Evolutionary conservation across 208 protist genomes (phyloP).

Genomic region (Acanthamoeba lenticulata): DNA sequence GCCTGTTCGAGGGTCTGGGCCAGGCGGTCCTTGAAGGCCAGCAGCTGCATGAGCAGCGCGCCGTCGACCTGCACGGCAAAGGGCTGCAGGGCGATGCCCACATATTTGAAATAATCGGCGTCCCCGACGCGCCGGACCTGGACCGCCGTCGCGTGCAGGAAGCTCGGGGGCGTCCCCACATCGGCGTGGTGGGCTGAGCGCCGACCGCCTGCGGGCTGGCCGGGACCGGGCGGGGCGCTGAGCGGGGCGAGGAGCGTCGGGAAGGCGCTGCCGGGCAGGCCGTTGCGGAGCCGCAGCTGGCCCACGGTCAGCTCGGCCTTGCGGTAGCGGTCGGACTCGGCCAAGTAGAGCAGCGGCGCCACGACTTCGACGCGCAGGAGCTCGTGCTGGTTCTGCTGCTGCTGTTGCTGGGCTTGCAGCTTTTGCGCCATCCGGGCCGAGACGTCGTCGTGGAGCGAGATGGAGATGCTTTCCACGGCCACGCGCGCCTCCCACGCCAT

Average conservation of each 20-base stretch:
- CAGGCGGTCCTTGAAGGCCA: slow-evolving; percentile 20
- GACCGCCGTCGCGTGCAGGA: neutral
- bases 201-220: neutral
- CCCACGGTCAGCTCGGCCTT: neutral
- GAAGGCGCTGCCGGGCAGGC: neutral
- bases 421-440: neutral
- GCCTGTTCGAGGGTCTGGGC: neutral
- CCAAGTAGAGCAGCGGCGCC: neutral
- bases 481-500: neutral
- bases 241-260: neutral
- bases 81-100: neutral
- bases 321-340: neutral
- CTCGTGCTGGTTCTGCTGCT: too few species aligned
- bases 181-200: too few species aligned
- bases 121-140: neutral
- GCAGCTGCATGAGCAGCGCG: neutral
- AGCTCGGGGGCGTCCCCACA: too few species aligned
- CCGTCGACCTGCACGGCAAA: neutral
- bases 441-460: neutral
- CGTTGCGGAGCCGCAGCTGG: neutral
- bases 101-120: slow-evolving; percentile 13
- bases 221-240: neutral
- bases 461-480: neutral
- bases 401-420: too few species aligned
- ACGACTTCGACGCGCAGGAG: neutral